Percentiles rank a stretch among this genome's conserved stretches.
Evolutionary conservation across 306 rosid species (phyloP).

Genomic region (Begonia fuchsioides): DNA sequence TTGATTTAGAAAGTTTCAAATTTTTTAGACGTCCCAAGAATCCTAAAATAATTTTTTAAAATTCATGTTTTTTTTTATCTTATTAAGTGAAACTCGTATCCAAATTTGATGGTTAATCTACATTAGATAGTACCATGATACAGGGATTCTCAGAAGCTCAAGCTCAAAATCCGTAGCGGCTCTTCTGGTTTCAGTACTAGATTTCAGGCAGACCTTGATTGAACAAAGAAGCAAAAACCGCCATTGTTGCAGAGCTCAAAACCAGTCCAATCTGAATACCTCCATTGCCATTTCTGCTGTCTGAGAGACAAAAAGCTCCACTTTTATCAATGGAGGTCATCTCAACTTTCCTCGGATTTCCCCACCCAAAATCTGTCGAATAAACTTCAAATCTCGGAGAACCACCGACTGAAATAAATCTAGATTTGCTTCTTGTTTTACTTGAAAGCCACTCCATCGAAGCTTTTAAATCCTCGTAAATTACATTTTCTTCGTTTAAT

Average conservation of each 20-base stretch:
- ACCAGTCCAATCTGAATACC: slow-evolving; percentile 17
- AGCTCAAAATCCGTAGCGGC: too few species aligned
- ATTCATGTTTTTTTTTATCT: too few species aligned
- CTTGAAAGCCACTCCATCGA: not conserved
- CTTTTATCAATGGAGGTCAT: slow-evolving; percentile 1
- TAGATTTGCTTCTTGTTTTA: not conserved
- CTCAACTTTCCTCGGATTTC: slow-evolving; percentile 20
- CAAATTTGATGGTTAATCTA: slow-evolving; percentile 1
- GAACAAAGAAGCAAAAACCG: slow-evolving; percentile 12
- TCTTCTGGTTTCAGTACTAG: not conserved
- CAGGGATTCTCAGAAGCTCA: too few species aligned
- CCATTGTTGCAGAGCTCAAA: slow-evolving; percentile 6
- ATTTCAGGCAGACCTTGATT: slow-evolving; percentile 2
- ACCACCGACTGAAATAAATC: not conserved
- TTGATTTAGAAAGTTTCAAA: too few species aligned
- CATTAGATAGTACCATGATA: too few species aligned
- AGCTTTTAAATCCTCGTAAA: slow-evolving; percentile 5
- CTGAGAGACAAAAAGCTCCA: not conserved
- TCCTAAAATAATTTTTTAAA: too few species aligned
- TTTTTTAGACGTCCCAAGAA: too few species aligned
- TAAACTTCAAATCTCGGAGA: slow-evolving; percentile 20
- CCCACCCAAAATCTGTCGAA: slow-evolving; percentile 31
- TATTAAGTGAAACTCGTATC: too few species aligned
- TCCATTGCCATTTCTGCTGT: slow-evolving; percentile 13
- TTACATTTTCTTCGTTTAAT: slow-evolving; percentile 5